Evolutionary conservation across 257 asterid genomes (phyloP).

Genomic region (Nicotiana otophora): DNA sequence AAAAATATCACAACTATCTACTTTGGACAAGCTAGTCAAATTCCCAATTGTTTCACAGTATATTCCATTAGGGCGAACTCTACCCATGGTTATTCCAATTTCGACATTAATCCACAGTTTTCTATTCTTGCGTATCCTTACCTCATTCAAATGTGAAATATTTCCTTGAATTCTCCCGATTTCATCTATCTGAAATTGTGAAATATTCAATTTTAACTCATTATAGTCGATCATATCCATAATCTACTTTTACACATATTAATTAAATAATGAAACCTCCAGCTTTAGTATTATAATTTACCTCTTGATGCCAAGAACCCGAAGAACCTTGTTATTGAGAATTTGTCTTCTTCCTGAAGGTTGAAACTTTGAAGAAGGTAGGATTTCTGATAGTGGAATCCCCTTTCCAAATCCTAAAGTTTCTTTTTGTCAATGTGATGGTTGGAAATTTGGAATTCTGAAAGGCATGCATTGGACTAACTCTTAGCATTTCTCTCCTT

Average conservation of each 20-base stretch:
- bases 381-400: not conserved
- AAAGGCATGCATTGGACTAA: not conserved
- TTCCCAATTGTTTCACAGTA: not conserved
- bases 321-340: not conserved
- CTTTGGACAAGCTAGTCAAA: not conserved
- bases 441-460: not conserved
- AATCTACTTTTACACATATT: not conserved
- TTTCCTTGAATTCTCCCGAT: not conserved
- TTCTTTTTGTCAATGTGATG: not conserved
- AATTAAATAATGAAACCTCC: not conserved
- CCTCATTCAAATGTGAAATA: not conserved
- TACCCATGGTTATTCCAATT: not conserved
- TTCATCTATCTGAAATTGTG: not conserved
- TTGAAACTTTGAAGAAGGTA: not conserved
- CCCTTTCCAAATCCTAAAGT: not conserved
- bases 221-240: too few relatives aligned
- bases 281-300: not conserved
- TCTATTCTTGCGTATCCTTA: not conserved
- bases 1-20: not conserved
- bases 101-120: not conserved
- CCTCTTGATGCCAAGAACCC: not conserved
- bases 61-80: not conserved
- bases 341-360: not conserved
- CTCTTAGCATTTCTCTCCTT: not conserved
- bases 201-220: not conserved